Base-by-base conservation (phyloP, 805 yeast genomes). In the Kluyveromyces wickerhamii region DNA sequence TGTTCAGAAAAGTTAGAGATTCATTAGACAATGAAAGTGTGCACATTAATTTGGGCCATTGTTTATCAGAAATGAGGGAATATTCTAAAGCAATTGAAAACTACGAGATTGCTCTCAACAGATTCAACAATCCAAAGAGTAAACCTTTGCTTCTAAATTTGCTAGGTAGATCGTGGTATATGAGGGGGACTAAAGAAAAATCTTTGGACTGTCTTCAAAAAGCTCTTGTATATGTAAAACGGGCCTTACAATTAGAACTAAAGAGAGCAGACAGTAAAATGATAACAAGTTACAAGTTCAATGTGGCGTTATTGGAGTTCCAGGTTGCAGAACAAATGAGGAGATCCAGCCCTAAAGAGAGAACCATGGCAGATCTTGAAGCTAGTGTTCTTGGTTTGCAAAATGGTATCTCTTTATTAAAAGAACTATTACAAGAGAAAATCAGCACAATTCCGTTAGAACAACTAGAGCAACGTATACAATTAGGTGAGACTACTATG, bases 161-260 rank as follows among this genome's bases (percentile, higher is more conserved):
- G 43, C 66, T 89, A 39, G 95, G 95, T 28, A 72, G 88, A 42
- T 89, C 92, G 2, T 88, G 96, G 96, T 77, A 77, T 43, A 68
- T 76, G 16, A 71, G 95, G 54, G 96, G 85, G 8, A 53, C 69
- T 25, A 62, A 66, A 21, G 95, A 84, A 51, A 78, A 72, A 57
- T 79, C 72, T 38, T 52, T 77, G 31, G 72, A 63, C n/a, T 74
- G 69, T 41, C 72, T 79, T 35, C 62, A 69, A 26, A 74, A 68
- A 36, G 72, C 95, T 0, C 65, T 86, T 37, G 77, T 72, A 28
- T 74, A 72, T 45, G 72, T 85, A 5, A 63, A 71, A 44, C 65
- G 67, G 41, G 85, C 95, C 0, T 67, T 60, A 27, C 62, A 54
- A 3, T 56, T 60, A 25, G 53, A 51, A 31, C 24, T 14, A 2